Percentiles rank a stretch among this genome's conserved stretches.
These are phyloP conservation scores for Pseudonectria buxi DNA, from an alignment of 2,329 filamentous ascomycete genomes.

Conservation along the genomic window DNA sequence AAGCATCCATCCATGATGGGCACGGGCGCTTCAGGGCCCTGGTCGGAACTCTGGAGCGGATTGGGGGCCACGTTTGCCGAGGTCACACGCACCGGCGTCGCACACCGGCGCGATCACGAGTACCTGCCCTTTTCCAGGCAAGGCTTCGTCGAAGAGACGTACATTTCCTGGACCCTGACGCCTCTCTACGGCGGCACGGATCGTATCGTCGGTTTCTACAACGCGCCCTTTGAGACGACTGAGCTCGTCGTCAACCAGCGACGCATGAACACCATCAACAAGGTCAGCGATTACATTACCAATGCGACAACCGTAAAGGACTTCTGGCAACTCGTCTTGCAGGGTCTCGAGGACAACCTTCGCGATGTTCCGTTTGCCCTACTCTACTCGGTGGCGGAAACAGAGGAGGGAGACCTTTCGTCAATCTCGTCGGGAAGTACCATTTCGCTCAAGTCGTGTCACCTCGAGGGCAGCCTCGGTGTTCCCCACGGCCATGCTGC, in stretches of 20 bases:
- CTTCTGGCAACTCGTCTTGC: conserved; percentile 28
- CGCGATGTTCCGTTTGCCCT: conserved; percentile 35
- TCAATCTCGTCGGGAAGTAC: conserved; percentile 30
- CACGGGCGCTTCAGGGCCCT: conserved; percentile 48
- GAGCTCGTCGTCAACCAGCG: conserved; percentile 26
- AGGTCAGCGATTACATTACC: conserved; percentile 23
- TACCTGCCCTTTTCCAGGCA: conserved; percentile 25
- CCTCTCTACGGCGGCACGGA: conserved; percentile 31
- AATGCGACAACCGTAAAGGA: conserved; percentile 28
- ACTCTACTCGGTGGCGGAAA: conserved; percentile 34
- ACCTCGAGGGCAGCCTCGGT: conserved; percentile 29
- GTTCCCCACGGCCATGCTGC: conserved; percentile 28
- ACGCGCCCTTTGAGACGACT: conserved; percentile 32
- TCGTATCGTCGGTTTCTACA: conserved; percentile 33
- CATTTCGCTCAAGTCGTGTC: conserved; percentile 29
- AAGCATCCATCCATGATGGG: conserved; percentile 58
- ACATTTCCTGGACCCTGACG: conserved; percentile 32
- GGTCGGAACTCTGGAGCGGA: conserved; percentile 41
- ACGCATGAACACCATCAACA: conserved; percentile 27
- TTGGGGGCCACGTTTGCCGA: conserved; percentile 27
- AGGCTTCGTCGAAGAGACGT: conserved; percentile 33
- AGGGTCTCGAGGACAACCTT: conserved; percentile 27
- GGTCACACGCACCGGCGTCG: conserved; percentile 28
- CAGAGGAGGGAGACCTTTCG: conserved; percentile 28
- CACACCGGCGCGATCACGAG: conserved; percentile 28